Percentiles rank a stretch among this genome's conserved stretches.
Conservation (phyloP, 768 basidiomycete species). For the Panellus pusillus region DNA sequence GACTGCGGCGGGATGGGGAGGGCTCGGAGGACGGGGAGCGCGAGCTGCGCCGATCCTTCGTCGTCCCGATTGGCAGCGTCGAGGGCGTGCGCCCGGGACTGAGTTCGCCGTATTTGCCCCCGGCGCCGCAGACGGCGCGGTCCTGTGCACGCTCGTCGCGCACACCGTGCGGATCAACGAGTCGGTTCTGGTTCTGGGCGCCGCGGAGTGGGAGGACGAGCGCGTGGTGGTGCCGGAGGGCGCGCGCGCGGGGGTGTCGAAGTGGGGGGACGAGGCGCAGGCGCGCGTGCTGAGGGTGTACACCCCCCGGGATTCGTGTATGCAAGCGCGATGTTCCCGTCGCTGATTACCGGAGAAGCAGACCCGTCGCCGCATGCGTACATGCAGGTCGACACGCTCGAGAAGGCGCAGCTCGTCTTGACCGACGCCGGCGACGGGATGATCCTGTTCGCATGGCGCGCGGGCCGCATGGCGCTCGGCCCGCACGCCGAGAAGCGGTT, state of each 20-base stretch:
- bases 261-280: background rate
- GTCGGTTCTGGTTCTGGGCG: background rate
- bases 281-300: background rate
- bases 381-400: background rate
- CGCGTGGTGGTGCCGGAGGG: background rate
- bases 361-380: background rate
- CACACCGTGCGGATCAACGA: background rate
- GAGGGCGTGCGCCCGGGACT: conserved; percentile 8
- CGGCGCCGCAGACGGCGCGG: background rate
- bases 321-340: background rate
- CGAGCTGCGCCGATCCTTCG: background rate
- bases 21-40: background rate
- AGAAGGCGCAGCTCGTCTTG: background rate
- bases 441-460: background rate
- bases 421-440: background rate
- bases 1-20: background rate
- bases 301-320: background rate
- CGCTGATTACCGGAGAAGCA: background rate
- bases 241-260: background rate
- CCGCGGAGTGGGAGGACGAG: no score
- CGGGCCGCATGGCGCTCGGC: background rate
- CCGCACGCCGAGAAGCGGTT: conserved; percentile 1
- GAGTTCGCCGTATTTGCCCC: background rate
- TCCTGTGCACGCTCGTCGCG: conserved; percentile 3
- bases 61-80: background rate